These are phyloP conservation scores for Miamiensis avidus DNA, from an alignment of 169 alveolate species.

Conservation along the genomic window DNA sequence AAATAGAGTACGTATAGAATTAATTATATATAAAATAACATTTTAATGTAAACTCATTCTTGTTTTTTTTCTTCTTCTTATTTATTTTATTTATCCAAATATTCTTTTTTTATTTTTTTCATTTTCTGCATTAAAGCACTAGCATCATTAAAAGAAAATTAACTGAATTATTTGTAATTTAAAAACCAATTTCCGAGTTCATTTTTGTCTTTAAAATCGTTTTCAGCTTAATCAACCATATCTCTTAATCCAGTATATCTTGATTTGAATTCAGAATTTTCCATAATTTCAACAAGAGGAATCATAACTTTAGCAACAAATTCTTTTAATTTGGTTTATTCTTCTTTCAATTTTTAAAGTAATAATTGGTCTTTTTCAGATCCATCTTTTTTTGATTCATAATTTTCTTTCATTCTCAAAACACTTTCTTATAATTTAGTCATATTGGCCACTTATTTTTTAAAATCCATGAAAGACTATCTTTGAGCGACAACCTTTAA, in stretches of 20 bases:
- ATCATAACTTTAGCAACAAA: background rate
- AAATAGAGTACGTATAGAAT: no score
- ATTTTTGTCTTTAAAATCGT: background rate
- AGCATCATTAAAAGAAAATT: background rate
- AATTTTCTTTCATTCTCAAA: background rate
- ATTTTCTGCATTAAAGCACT: background rate
- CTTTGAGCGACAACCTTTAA: background rate
- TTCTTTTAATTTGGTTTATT: no score
- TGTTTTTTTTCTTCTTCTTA: background rate
- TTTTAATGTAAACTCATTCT: no score
- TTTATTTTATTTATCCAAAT: background rate
- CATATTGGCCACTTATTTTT: background rate
- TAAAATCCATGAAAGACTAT: background rate
- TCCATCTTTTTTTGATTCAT: background rate
- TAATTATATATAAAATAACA: no score
- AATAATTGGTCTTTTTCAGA: background rate
- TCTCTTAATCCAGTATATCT: background rate
- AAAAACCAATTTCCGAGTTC: background rate
- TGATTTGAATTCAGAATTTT: background rate
- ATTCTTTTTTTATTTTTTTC: background rate
- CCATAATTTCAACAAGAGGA: background rate
- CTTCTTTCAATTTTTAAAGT: background rate
- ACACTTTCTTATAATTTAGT: background rate
- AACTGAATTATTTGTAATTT: background rate
- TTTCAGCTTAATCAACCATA: background rate